These are phyloP conservation scores for Pleoardoris graminearum DNA, from an alignment of 2,329 filamentous ascomycete species.

Conservation along the genomic window DNA sequence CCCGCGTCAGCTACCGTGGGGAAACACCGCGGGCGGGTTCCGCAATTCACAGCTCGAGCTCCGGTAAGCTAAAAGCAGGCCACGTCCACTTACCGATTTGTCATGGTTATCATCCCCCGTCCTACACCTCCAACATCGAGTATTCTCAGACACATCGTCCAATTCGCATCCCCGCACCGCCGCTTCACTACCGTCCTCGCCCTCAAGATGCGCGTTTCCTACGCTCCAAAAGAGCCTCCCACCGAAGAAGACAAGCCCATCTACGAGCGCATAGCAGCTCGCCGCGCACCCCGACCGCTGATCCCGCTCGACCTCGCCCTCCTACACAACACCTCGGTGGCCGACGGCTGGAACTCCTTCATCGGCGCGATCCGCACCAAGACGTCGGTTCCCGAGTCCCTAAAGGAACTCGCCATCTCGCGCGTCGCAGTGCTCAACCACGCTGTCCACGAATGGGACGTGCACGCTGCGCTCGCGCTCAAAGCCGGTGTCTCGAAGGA, in stretches of 20 bases:
- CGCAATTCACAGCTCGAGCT: background rate
- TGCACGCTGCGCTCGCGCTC: constrained; percentile 71
- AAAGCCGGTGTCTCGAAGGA: constrained; percentile 64
- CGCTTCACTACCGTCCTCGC: constrained; percentile 11
- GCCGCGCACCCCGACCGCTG: constrained; percentile 56
- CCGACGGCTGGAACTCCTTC: constrained; percentile 64
- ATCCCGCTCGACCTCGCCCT: constrained; percentile 60
- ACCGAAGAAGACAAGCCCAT: constrained; percentile 53
- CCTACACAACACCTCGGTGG: constrained; percentile 58
- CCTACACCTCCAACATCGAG: background rate
- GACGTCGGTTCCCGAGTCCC: constrained; percentile 52
- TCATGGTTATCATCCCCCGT: background rate
- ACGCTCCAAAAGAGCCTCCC: constrained; percentile 55
- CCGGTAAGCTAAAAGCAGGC: constrained; percentile 8
- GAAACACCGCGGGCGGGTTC: constrained; percentile 1
- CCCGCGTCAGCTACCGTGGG: constrained; percentile 8
- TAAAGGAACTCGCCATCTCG: constrained; percentile 79
- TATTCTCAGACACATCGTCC: background rate
- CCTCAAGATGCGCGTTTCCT: constrained; percentile 58
- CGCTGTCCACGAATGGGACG: constrained; percentile 84
- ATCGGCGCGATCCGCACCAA: constrained; percentile 60
- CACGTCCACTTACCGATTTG: constrained; percentile 4
- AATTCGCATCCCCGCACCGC: background rate
- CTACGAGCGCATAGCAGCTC: constrained; percentile 57
- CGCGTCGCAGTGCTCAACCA: constrained; percentile 80